Percentiles rank a stretch among this genome's conserved stretches.
phyloP scores from a whole-genome alignment of 306 rosid genomes.

The Purshia tridentata region DNA sequence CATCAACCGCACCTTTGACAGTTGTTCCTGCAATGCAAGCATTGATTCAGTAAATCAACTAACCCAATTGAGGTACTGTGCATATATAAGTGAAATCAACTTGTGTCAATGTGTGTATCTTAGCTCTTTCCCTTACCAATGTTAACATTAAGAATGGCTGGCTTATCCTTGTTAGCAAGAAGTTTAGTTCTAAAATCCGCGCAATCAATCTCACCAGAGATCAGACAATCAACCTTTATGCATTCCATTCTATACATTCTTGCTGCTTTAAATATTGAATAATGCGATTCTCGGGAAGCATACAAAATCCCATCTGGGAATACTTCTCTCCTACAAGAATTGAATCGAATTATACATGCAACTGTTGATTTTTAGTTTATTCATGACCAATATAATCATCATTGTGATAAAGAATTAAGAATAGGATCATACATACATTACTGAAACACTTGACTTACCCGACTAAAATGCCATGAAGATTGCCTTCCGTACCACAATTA shows the following conservation, averaged over 20 bases:
- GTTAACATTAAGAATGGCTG: slow-evolving; percentile 67
- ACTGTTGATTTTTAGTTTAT: neutral
- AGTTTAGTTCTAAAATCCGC: slow-evolving; percentile 43
- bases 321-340: slow-evolving; percentile 57
- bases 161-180: slow-evolving; percentile 51
- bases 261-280: slow-evolving; percentile 74
- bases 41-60: slow-evolving; percentile 9
- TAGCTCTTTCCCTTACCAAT: slow-evolving; percentile 40
- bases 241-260: slow-evolving; percentile 77
- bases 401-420: neutral
- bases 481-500: slow-evolving; percentile 98
- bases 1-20: slow-evolving; percentile 67
- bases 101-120: neutral
- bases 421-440: neutral
- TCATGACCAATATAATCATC: neutral
- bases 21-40: slow-evolving; percentile 49
- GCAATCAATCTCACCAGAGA: slow-evolving; percentile 72
- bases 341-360: neutral
- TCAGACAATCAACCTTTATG: slow-evolving; percentile 45
- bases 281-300: slow-evolving; percentile 64
- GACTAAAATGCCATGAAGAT: slow-evolving; percentile 81
- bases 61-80: neutral
- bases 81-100: neutral
- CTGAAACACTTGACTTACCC: slow-evolving; percentile 44
- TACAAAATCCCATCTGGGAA: slow-evolving; percentile 64